Percentiles rank a stretch among this genome's conserved stretches.
Conservation (phyloP, 164 flowering plant species). For the Saururus chinensis region DNA sequence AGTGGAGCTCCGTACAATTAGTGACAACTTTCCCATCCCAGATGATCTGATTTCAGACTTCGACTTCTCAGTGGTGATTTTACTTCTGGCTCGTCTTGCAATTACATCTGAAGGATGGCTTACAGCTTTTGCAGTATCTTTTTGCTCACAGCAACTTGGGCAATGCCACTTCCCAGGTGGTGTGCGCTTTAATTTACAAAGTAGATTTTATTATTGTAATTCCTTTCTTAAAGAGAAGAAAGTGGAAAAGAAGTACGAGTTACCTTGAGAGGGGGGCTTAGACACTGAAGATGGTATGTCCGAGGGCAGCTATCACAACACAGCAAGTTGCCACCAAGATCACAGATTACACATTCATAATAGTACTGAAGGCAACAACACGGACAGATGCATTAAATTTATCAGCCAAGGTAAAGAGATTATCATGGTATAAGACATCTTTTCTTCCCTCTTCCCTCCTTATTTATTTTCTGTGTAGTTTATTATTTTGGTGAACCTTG, state of each 20-base stretch:
- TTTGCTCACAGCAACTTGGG: conserved; percentile 47
- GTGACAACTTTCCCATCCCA: conserved; percentile 30
- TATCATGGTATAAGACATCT: neutral
- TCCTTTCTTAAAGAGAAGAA: neutral
- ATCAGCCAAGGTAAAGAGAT: neutral
- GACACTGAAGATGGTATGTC: conserved; percentile 93
- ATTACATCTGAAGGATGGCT: conserved; percentile 27
- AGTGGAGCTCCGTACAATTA: conserved; percentile 26
- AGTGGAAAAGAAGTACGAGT: neutral
- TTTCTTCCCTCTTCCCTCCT: neutral
- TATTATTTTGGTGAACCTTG: no score
- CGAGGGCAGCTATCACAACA: conserved; percentile 96
- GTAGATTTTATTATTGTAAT: neutral
- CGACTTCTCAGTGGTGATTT: conserved; percentile 26
- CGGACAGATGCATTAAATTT: neutral
- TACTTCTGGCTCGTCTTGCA: conserved; percentile 60
- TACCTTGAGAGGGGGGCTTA: conserved; percentile 96
- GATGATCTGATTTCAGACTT: conserved; percentile 30
- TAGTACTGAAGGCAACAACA: conserved; percentile 51
- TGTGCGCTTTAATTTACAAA: conserved; percentile 41
- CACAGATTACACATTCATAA: conserved; percentile 92
- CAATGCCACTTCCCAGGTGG: conserved; percentile 92
- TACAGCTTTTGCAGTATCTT: conserved; percentile 31
- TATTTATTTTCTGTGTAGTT: neutral
- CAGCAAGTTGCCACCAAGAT: conserved; percentile 88